These are phyloP conservation scores for Haplosporangium sp. DNA, from an alignment of 371 early-diverging fungal genomes.

Conservation along the genomic window DNA sequence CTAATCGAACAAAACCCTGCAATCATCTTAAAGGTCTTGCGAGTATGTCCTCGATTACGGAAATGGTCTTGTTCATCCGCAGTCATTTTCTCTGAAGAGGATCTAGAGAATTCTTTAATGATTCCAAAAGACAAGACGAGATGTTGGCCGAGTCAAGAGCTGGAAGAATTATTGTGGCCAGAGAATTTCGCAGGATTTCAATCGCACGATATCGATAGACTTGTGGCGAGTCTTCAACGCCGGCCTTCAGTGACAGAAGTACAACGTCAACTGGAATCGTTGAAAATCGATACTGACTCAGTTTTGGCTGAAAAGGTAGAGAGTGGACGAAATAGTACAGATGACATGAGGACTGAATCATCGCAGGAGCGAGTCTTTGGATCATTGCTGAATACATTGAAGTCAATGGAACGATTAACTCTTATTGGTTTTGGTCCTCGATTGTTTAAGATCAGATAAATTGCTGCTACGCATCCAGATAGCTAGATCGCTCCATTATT, in stretches of 20 bases:
- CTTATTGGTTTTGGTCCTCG: neutral
- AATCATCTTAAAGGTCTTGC: neutral
- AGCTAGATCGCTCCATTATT: no score
- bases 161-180: neutral
- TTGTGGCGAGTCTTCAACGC: neutral
- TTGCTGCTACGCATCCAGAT: neutral
- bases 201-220: neutral
- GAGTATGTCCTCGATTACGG: neutral
- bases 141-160: neutral
- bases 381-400: neutral
- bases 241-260: neutral
- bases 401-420: neutral
- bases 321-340: neutral
- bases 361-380: neutral
- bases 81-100: neutral
- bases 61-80: neutral
- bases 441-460: neutral
- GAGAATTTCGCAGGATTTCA: neutral
- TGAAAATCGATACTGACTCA: neutral
- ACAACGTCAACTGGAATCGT: neutral
- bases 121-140: neutral
- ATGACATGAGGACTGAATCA: neutral
- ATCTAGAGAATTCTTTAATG: neutral
- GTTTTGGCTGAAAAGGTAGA: neutral
- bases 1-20: neutral